Conservation (phyloP, 257 asterid genomes). For the Capsicum rhomboideum region DNA sequence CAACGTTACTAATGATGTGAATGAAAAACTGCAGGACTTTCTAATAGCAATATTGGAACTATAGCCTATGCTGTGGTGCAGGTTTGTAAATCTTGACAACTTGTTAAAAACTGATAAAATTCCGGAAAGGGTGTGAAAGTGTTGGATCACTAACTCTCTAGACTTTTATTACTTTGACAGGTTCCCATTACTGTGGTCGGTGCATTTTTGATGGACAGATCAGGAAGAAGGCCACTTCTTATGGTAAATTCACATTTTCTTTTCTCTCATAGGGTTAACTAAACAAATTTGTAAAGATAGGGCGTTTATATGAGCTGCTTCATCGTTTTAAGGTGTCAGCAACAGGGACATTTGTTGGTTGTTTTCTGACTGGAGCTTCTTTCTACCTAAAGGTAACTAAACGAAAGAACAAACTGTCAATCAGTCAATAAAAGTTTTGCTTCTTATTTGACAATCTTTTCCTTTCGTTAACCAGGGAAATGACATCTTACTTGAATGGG, state of each 20-base stretch:
- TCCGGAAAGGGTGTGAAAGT: neutral
- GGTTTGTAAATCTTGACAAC: slow-evolving; percentile 21
- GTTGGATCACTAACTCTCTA: neutral
- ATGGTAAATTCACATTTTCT: slow-evolving; percentile 24
- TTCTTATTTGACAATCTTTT: neutral
- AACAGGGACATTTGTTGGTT: slow-evolving; percentile 63
- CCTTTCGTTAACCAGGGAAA: slow-evolving; percentile 39
- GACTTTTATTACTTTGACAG: slow-evolving; percentile 18
- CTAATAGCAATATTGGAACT: slow-evolving; percentile 61
- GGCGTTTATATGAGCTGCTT: neutral
- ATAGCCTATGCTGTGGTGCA: slow-evolving; percentile 65
- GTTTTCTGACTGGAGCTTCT: slow-evolving; percentile 57
- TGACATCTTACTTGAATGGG: slow-evolving; percentile 28
- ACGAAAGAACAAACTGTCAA: neutral
- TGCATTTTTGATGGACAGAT: slow-evolving; percentile 66
- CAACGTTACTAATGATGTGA: neutral
- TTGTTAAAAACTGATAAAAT: neutral
- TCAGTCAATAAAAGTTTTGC: neutral
- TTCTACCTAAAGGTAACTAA: slow-evolving; percentile 60
- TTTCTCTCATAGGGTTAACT: neutral
- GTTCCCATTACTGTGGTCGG: slow-evolving; percentile 67
- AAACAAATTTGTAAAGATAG: neutral
- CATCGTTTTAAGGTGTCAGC: slow-evolving; percentile 55
- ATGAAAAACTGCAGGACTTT: slow-evolving; percentile 36
- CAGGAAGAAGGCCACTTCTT: slow-evolving; percentile 79